Conservation (phyloP, 495 filamentous ascomycete species). For the Penicillium taxi region DNA sequence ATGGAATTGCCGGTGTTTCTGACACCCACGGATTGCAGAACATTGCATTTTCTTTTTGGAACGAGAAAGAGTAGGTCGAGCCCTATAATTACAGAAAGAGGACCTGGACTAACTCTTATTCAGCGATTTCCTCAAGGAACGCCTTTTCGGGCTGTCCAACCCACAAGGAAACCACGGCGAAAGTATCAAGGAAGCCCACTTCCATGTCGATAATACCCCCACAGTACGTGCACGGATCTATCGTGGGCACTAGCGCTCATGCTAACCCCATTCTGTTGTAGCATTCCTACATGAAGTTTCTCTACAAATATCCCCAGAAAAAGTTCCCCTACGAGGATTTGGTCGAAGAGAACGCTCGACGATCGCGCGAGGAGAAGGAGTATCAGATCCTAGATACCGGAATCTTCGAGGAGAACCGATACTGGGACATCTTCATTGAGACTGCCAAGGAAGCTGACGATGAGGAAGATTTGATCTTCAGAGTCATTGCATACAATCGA, state of each 20-base stretch:
- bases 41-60: constrained; percentile 95
- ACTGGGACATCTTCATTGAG: constrained; percentile 97
- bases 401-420: constrained; percentile 83
- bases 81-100: not conserved
- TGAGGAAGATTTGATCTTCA: constrained; percentile 85
- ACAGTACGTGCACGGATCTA: constrained; percentile 22
- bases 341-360: constrained; percentile 70
- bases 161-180: constrained; percentile 96
- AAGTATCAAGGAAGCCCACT: constrained; percentile 92
- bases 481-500: constrained; percentile 91
- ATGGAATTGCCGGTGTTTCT: constrained; percentile 92
- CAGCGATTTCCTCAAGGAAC: constrained; percentile 87
- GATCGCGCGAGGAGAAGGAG: constrained; percentile 66
- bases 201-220: constrained; percentile 91
- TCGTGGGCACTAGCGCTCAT: not conserved
- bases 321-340: constrained; percentile 88
- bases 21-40: constrained; percentile 87
- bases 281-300: constrained; percentile 98
- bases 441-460: constrained; percentile 87
- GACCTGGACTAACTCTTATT: not conserved
- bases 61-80: constrained; percentile 75
- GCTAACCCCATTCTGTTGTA: constrained; percentile 20
- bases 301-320: constrained; percentile 93
- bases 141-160: constrained; percentile 88
- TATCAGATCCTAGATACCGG: constrained; percentile 90